These are phyloP conservation scores for Ajuga reptans DNA, from an alignment of 305 asterid genomes.

Conservation along the genomic window DNA sequence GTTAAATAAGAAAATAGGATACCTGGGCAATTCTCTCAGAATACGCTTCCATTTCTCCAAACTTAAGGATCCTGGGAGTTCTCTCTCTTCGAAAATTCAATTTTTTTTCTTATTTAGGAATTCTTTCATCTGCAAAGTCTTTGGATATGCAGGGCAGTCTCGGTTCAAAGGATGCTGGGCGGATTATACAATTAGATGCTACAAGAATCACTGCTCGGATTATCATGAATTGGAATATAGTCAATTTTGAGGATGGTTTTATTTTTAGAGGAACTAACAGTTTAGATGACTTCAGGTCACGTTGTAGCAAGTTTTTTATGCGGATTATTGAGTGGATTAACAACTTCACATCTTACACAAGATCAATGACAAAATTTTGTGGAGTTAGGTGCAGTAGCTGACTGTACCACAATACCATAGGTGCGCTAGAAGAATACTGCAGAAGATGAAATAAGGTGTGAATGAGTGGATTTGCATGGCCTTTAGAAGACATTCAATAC, in stretches of 20 bases:
- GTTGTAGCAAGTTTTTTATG: neutral
- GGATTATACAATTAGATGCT: neutral
- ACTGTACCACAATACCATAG: neutral
- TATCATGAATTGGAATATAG: neutral
- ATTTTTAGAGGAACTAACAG: neutral
- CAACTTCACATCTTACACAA: neutral
- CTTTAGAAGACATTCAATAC: neutral
- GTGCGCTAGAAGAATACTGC: neutral
- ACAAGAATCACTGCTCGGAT: neutral
- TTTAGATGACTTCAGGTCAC: neutral
- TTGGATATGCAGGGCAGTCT: neutral
- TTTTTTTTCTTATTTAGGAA: neutral
- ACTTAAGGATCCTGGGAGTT: neutral
- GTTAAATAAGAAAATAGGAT: neutral
- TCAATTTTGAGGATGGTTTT: neutral
- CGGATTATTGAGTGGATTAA: neutral
- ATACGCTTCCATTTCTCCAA: neutral
- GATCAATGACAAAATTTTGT: neutral
- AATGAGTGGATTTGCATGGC: neutral
- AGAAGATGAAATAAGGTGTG: neutral
- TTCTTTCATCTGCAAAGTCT: neutral
- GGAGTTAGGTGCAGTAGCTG: neutral
- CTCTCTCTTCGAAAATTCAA: neutral
- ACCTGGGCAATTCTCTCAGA: slow-evolving; percentile 5
- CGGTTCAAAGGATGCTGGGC: neutral